phyloP scores from a whole-genome alignment of 176 grass and related monocot genomes.

The Luzula sylvatica region DNA sequence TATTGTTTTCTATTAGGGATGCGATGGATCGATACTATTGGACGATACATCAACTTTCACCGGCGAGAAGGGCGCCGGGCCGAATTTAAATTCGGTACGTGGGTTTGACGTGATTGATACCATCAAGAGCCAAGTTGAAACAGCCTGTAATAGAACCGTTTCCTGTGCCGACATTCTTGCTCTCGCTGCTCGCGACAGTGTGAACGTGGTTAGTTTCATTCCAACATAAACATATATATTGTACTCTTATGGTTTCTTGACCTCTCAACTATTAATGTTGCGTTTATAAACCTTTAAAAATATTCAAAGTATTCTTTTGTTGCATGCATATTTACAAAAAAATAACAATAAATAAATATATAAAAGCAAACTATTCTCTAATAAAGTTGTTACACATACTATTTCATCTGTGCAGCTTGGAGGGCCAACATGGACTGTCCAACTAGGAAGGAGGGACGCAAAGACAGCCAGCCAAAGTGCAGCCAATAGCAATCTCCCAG shows the following conservation, averaged over 20 bases:
- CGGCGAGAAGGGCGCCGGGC: slow-evolving; percentile 67
- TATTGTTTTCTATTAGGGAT: slow-evolving; percentile 31
- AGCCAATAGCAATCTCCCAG: slow-evolving; percentile 57
- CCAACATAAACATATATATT: neutral
- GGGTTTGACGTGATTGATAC: slow-evolving; percentile 80
- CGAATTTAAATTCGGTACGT: slow-evolving; percentile 55
- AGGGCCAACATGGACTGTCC: slow-evolving; percentile 58
- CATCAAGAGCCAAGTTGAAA: slow-evolving; percentile 63
- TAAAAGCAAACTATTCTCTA: neutral
- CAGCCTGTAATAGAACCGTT: slow-evolving; percentile 50
- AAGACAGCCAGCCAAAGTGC: slow-evolving; percentile 46
- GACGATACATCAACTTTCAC: slow-evolving; percentile 45
- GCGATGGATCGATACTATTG: slow-evolving; percentile 64
- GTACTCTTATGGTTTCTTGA: neutral
- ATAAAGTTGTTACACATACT: neutral
- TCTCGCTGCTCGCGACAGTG: slow-evolving; percentile 54
- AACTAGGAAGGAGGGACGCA: slow-evolving; percentile 51
- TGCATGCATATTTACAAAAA: too few species aligned
- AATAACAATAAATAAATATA: neutral
- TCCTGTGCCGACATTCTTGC: slow-evolving; percentile 76
- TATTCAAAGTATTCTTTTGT: neutral
- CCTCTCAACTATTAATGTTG: too few species aligned
- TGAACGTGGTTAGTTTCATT: slow-evolving; percentile 38
- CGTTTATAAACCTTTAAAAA: too few species aligned
- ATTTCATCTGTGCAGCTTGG: slow-evolving; percentile 35